phyloP scores from a whole-genome alignment of 176 grass and related monocot species.

The Oryza australiensis region DNA sequence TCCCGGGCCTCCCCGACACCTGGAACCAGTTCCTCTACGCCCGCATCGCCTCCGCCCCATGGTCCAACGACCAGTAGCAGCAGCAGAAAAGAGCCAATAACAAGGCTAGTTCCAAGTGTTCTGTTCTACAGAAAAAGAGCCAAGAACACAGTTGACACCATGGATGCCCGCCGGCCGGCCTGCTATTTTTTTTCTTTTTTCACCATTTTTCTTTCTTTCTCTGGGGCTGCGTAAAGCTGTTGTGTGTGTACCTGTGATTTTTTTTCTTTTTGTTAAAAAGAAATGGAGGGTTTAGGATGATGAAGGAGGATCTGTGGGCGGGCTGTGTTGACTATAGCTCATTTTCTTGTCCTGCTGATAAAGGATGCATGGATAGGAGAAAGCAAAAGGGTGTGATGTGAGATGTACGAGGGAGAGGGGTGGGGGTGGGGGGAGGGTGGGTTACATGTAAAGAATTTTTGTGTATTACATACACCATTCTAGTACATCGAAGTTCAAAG shows the following conservation, averaged over 20 bases:
- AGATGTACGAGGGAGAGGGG: no score
- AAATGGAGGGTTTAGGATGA: slow-evolving; percentile 40
- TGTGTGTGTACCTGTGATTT: slow-evolving; percentile 43
- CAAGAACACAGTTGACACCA: not conserved
- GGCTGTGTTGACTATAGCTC: not conserved
- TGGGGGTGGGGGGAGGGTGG: not conserved
- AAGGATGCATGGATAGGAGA: slow-evolving; percentile 12
- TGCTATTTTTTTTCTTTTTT: not conserved
- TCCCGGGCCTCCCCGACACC: slow-evolving; percentile 68
- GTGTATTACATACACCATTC: slow-evolving; percentile 29
- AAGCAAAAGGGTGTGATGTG: slow-evolving; percentile 11
- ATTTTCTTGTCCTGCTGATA: slow-evolving; percentile 7
- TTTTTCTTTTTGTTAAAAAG: slow-evolving; percentile 51
- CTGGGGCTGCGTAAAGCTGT: slow-evolving; percentile 46
- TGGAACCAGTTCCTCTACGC: slow-evolving; percentile 85
- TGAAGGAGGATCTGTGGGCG: not conserved
- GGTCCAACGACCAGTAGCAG: not conserved
- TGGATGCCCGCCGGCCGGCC: not conserved
- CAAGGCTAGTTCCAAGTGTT: not conserved
- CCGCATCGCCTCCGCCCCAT: slow-evolving; percentile 50
- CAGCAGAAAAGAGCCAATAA: not conserved
- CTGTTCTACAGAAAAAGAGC: not conserved
- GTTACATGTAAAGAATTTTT: slow-evolving; percentile 47
- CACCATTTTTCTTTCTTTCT: not conserved
- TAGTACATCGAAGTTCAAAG: slow-evolving; percentile 27